Percentiles rank a stretch among this genome's conserved stretches.
These are phyloP conservation scores for Durusdinium trenchii DNA, from an alignment of 73 alveolate species.

Conservation along the genomic window DNA sequence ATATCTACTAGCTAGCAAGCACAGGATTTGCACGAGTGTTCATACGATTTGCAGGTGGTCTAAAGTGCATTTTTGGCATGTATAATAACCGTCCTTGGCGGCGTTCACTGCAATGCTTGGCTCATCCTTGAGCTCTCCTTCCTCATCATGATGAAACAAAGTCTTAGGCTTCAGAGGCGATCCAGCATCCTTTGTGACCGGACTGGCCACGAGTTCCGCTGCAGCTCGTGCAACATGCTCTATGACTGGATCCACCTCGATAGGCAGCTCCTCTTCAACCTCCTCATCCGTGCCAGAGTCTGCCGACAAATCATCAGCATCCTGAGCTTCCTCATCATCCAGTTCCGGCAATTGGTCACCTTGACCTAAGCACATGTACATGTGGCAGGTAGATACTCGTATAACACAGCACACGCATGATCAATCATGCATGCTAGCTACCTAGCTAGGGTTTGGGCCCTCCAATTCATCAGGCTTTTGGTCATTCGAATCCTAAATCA, in stretches of 20 bases:
- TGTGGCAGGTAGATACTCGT: too few relatives aligned
- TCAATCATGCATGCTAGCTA: too few relatives aligned
- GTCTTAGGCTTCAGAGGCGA: not conserved
- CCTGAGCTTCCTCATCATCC: not conserved
- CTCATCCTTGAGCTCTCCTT: not conserved
- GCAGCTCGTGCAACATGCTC: not conserved
- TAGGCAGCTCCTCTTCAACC: not conserved
- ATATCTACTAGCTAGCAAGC: too few relatives aligned
- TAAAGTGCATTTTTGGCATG: too few relatives aligned
- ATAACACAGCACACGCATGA: too few relatives aligned
- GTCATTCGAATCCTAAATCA: too few relatives aligned
- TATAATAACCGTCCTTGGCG: not conserved
- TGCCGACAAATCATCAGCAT: not conserved
- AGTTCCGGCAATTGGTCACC: not conserved
- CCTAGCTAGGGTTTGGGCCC: too few relatives aligned
- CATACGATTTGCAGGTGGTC: too few relatives aligned
- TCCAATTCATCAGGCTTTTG: too few relatives aligned
- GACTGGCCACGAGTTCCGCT: not conserved
- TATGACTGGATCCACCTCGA: not conserved
- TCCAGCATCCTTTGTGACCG: not conserved
- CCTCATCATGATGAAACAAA: not conserved
- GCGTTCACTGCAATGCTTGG: not conserved
- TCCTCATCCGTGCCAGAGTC: conserved; percentile 11
- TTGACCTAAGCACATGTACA: too few relatives aligned
- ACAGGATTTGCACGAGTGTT: too few relatives aligned